phyloP scores from a whole-genome alignment of 495 filamentous ascomycete species.

The Symbiotaphrina buchneri region DNA sequence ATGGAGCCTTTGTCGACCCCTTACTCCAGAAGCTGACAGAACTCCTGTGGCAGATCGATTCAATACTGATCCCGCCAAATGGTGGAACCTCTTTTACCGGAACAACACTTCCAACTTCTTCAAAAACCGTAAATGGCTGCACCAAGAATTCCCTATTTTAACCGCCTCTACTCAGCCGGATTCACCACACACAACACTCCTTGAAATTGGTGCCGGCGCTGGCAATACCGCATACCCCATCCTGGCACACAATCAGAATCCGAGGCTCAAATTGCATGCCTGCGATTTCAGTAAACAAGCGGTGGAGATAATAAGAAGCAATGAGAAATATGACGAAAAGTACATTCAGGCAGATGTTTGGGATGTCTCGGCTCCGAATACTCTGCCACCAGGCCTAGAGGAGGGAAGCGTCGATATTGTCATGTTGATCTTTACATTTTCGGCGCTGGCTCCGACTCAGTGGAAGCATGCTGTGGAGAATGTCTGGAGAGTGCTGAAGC shows the following conservation, averaged over 20 bases:
- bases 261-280: slow-evolving; percentile 56
- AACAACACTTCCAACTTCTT: slow-evolving; percentile 94
- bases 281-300: slow-evolving; percentile 87
- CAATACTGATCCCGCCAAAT: slow-evolving; percentile 73
- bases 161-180: slow-evolving; percentile 38
- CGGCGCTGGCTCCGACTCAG: slow-evolving; percentile 63
- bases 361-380: slow-evolving; percentile 42
- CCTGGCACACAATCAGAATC: slow-evolving; percentile 57
- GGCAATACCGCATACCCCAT: slow-evolving; percentile 94
- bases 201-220: slow-evolving; percentile 88
- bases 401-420: slow-evolving; percentile 70
- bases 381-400: slow-evolving; percentile 49
- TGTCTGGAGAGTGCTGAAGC: slow-evolving; percentile 59
- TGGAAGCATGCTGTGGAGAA: slow-evolving; percentile 71
- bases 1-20: background rate
- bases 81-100: slow-evolving; percentile 94
- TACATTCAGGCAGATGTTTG: slow-evolving; percentile 74
- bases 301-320: slow-evolving; percentile 64
- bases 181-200: slow-evolving; percentile 35
- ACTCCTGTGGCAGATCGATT: slow-evolving; percentile 32
- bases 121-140: slow-evolving; percentile 93
- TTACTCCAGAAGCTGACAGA: slow-evolving; percentile 2
- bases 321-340: slow-evolving; percentile 38
- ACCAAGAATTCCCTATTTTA: slow-evolving; percentile 81
- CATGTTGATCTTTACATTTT: slow-evolving; percentile 92